Conservation (phyloP, 345 rosid species). For the Moricandia moricandioides region DNA sequence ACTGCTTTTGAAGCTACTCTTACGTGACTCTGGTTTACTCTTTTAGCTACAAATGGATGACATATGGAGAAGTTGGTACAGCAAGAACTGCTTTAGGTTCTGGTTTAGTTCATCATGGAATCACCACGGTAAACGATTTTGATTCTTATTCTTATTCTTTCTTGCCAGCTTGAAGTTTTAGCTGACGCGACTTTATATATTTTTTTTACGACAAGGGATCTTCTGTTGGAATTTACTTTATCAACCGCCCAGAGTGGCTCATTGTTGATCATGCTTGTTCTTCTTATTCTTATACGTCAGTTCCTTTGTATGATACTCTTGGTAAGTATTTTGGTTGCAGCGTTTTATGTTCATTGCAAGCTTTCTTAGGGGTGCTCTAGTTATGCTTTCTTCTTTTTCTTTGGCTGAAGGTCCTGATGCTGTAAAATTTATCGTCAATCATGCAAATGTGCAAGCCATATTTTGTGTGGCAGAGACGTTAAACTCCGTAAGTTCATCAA, state of each 20-base stretch:
- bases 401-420: constrained; percentile 84
- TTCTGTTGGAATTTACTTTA: constrained; percentile 78
- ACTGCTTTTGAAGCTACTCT: constrained; percentile 1
- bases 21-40: constrained; percentile 5
- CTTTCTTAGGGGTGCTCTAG: constrained; percentile 6
- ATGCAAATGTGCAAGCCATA: constrained; percentile 77
- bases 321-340: constrained; percentile 45
- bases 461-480: constrained; percentile 87
- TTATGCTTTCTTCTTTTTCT: not conserved
- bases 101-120: constrained; percentile 67
- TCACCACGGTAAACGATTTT: constrained; percentile 48
- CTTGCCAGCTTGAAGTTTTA: not conserved
- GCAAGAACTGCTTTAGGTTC: constrained; percentile 88
- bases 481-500: constrained; percentile 52
- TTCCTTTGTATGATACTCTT: constrained; percentile 95
- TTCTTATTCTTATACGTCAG: constrained; percentile 76
- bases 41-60: constrained; percentile 89
- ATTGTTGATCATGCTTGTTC: constrained; percentile 95
- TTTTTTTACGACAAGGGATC: constrained; percentile 58
- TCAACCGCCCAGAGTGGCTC: constrained; percentile 97
- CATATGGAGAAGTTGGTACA: constrained; percentile 90
- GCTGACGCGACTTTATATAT: not conserved
- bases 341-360: not conserved
- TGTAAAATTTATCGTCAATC: constrained; percentile 77
- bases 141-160: not conserved